Conservation (phyloP, 495 filamentous ascomycete genomes). For the Penicillium daleae region DNA sequence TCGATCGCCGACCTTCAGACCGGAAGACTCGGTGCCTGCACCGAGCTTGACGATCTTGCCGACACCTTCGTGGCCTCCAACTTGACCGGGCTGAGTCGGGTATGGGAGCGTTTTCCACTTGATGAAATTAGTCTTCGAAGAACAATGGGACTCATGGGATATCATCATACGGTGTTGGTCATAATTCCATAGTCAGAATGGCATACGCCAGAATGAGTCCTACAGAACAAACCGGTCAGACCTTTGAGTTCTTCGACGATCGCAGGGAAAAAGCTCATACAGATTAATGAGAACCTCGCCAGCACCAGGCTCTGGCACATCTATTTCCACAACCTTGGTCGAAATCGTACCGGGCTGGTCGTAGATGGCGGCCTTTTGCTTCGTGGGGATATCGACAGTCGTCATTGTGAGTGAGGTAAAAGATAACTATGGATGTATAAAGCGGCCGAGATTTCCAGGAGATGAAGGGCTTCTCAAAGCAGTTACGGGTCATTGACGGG, state of each 20-base stretch:
- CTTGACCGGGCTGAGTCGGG: conserved; percentile 66
- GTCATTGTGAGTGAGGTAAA: conserved; percentile 23
- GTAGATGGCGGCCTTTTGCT: conserved; percentile 69
- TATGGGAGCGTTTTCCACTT: conserved; percentile 60
- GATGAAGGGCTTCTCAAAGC: background rate
- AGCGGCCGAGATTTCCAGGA: background rate
- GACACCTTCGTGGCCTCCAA: conserved; percentile 68
- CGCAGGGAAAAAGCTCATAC: conserved; percentile 28
- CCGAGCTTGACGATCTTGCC: conserved; percentile 65
- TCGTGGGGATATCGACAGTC: conserved; percentile 56
- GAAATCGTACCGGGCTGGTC: conserved; percentile 70
- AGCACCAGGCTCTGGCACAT: conserved; percentile 65
- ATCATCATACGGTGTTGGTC: conserved; percentile 50
- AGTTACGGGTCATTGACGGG: background rate
- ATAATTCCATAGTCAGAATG: conserved; percentile 69
- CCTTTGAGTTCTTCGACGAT: background rate
- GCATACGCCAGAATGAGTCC: conserved; percentile 72
- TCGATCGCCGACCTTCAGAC: conserved; percentile 65
- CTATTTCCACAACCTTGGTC: conserved; percentile 67
- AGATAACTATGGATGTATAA: background rate
- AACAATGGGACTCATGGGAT: conserved; percentile 2
- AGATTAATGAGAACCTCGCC: conserved; percentile 70
- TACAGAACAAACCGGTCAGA: conserved; percentile 23
- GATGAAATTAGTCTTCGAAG: conserved; percentile 11
- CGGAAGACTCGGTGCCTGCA: conserved; percentile 49